Base-by-base conservation (phyloP, 164 flowering plant species). In the Magnolia kwangsiensis region DNA sequence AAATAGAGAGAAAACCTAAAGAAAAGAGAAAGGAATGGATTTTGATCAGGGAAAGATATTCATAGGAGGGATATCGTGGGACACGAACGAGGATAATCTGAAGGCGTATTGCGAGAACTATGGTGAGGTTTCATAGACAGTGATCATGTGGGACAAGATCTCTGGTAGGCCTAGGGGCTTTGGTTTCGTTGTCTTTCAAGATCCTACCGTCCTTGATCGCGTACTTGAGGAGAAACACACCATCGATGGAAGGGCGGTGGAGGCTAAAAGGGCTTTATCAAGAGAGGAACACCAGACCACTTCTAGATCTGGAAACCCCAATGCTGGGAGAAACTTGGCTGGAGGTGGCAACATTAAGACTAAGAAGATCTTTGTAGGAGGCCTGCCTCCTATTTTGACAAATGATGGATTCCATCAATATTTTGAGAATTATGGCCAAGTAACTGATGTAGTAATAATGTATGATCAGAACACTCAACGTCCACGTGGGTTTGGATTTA, bases 1-100 rank as follows among this genome's bases (percentile, higher is more conserved):
- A 55, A 16, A 16, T 4, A 55, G 18, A 55, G 18, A 55, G 61
- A 55, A 55, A 9, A 55, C 61, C 61, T 55, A 16, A 11, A 16
- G 18, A 55, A 55, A 50, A 45, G 59, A 16, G 63, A 73, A 72
- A 58, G 50, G 50, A 50, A 8, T 92, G 98, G 97, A 94, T 86
- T 88, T 96, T 69, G 97, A 94, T 89, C 92, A 90, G 73, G 98
- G 96, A 50, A 94, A 94, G 92, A 85, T 94, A 1, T 94, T 92
- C 71, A 87, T 94, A 9, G 98, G 98, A 2, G 98, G 98, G 81
- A 90, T 94, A 29, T 94, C 98, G 58, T 94, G 97, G 98, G 98
- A 94, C 58, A 94, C 97, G 8, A 55, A 83, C 49, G 96, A 92
- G 81, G 98, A 90, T 5, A 88, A 81, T 80, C 86, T 94, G 50